Evolutionary conservation across 441 rosid species (phyloP), one percentile per base, ranked within the genome.

Genomic region (Euphorbia corollata): DNA sequence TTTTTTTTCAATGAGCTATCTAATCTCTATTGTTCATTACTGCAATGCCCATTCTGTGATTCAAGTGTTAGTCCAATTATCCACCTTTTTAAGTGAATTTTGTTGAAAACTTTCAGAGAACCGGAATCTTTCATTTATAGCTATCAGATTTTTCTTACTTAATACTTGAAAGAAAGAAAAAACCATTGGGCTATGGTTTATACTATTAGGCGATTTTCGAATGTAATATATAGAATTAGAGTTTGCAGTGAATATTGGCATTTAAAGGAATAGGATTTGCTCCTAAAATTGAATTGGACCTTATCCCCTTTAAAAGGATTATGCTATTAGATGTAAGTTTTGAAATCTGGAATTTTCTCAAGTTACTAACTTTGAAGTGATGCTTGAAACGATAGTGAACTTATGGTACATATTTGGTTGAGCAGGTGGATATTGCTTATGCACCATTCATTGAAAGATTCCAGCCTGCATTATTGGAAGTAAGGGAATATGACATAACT

Each of bases 391-490:
- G 12, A 9, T 5, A n/a, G 10, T 56, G 23, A 19, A 13, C 2
- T 2, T 1, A 39, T 15, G 48, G 3, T 54, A 67, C 41, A 4
- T 70, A 54, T 57, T 48, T 7, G 56, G 16, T 45, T 15, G 20
- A 36, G 16, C 70, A 85, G 96, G 94, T 81, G 60, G 94, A 89
- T 78, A 82, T 85, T 57, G 92, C 90, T 45, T 87, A 83, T 78
- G 85, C 73, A 68, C 96, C 98, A 54, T 89, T 86, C 68, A 81
- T 89, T 2, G 96, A 87, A 74, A 80, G 96, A 63, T 85, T 64
- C 54, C 77, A 34, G 45, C 87, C 85, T 19, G 80, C 77, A 53
- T 75, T 85, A 50, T 75, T 60, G 51, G 87, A 89, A 47, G 81
- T 79, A 20, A 83, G 79, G 76, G 66, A 81, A 18, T 79, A 75